phyloP scores from a whole-genome alignment of 441 rosid species.

The Jatropha multifida region DNA sequence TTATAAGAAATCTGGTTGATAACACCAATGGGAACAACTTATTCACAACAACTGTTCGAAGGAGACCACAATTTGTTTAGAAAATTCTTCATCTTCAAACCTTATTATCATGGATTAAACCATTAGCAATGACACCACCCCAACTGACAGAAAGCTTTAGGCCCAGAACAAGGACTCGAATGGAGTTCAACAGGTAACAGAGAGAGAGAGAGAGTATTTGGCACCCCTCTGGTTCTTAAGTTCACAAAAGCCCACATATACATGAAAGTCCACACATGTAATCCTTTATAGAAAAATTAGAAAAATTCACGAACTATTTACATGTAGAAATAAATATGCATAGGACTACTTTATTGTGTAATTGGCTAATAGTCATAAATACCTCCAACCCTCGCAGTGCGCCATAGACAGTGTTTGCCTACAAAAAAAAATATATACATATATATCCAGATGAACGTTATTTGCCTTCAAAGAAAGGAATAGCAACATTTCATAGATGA shows the following conservation, averaged over 20 bases:
- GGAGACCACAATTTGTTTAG: neutral
- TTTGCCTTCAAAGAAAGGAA: neutral
- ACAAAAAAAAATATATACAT: conserved; percentile 23
- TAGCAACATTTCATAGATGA: neutral
- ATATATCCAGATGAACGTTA: neutral
- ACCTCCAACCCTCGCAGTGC: conserved; percentile 96
- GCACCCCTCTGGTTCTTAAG: neutral
- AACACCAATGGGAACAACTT: no score
- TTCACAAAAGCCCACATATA: neutral
- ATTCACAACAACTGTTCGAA: neutral
- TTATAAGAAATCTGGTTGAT: no score
- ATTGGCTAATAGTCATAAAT: conserved; percentile 18
- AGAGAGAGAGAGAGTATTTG: neutral
- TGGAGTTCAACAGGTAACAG: neutral
- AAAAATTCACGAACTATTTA: neutral
- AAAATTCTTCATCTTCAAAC: neutral
- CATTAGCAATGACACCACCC: neutral
- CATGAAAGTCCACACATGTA: neutral
- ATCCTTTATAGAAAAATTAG: neutral
- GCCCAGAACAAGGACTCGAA: neutral
- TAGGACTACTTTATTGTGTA: neutral
- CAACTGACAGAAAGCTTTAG: neutral
- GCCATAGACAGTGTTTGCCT: conserved; percentile 88
- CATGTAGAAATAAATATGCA: neutral
- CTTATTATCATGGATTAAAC: neutral